phyloP scores from a whole-genome alignment of 345 rosid species.

The Salix brachista region DNA sequence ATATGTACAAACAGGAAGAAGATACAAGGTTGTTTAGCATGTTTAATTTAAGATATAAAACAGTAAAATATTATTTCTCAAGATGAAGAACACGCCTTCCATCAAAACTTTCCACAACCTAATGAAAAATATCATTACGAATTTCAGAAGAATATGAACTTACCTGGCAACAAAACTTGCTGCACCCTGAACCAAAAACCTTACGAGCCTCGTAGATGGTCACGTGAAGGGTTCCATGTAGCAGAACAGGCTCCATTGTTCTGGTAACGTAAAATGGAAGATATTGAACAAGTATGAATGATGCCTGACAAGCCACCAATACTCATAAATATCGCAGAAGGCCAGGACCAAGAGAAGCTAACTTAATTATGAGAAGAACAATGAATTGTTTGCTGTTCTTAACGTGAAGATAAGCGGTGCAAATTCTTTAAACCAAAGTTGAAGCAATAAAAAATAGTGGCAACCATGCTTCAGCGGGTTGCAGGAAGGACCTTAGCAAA shows the following conservation, averaged over 20 bases:
- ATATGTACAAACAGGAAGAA: too few relatives aligned
- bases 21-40: too few relatives aligned
- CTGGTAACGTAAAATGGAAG: not conserved
- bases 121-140: too few relatives aligned
- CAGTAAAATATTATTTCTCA: too few relatives aligned
- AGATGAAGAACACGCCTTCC: not conserved
- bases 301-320: too few relatives aligned
- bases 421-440: not conserved
- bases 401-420: not conserved
- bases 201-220: conserved; percentile 35
- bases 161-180: conserved; percentile 41
- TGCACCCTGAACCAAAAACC: conserved; percentile 24
- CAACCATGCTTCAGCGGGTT: not conserved
- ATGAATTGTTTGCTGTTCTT: too few relatives aligned
- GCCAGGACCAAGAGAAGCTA: too few relatives aligned
- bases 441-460: not conserved
- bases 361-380: too few relatives aligned
- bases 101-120: not conserved
- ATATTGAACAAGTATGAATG: not conserved
- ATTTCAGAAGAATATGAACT: too few relatives aligned
- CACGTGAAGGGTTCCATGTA: conserved; percentile 50
- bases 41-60: too few relatives aligned
- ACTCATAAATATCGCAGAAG: too few relatives aligned
- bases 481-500: not conserved
- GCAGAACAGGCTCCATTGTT: conserved; percentile 27